Conservation (phyloP, 495 filamentous ascomycete species). For the Podospora appendiculata region DNA sequence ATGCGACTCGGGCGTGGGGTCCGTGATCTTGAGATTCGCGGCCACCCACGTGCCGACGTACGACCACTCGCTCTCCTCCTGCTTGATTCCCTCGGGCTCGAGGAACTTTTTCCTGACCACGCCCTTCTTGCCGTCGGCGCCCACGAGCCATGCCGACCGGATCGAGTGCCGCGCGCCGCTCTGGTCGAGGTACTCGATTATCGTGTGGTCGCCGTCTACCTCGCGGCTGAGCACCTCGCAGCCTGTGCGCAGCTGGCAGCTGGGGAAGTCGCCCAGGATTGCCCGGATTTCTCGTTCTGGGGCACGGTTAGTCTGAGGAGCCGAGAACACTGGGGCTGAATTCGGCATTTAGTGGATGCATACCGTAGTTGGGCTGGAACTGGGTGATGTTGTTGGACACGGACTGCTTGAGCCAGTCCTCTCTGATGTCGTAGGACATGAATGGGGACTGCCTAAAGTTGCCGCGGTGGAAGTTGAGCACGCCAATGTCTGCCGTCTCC, state of each 20-base stretch:
- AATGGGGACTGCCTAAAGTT: constrained; percentile 1
- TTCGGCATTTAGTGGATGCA: too few relatives aligned
- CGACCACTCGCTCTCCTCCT: constrained; percentile 26
- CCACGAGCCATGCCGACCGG: constrained; percentile 33
- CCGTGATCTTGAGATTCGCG: constrained; percentile 37
- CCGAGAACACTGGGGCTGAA: too few relatives aligned
- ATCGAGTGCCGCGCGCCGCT: constrained; percentile 18
- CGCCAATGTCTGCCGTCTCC: neutral
- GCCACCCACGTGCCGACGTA: constrained; percentile 50
- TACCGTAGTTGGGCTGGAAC: constrained; percentile 8
- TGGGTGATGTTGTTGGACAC: constrained; percentile 4
- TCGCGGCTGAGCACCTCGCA: constrained; percentile 23
- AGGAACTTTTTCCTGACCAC: constrained; percentile 43
- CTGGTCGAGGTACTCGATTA: constrained; percentile 28
- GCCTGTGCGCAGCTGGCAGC: constrained; percentile 26
- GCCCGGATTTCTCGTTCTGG: constrained; percentile 6
- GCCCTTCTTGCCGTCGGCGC: constrained; percentile 46
- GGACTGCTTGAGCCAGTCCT: constrained; percentile 2
- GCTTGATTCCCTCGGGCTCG: constrained; percentile 33
- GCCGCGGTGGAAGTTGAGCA: constrained; percentile 5
- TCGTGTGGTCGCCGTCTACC: constrained; percentile 24
- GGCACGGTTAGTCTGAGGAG: too few relatives aligned
- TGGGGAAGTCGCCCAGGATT: constrained; percentile 7
- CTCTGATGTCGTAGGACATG: constrained; percentile 3
- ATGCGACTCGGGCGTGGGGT: constrained; percentile 40